phyloP scores from a whole-genome alignment of 176 grass and related monocot species.

The Bothriochloa decipiens region DNA sequence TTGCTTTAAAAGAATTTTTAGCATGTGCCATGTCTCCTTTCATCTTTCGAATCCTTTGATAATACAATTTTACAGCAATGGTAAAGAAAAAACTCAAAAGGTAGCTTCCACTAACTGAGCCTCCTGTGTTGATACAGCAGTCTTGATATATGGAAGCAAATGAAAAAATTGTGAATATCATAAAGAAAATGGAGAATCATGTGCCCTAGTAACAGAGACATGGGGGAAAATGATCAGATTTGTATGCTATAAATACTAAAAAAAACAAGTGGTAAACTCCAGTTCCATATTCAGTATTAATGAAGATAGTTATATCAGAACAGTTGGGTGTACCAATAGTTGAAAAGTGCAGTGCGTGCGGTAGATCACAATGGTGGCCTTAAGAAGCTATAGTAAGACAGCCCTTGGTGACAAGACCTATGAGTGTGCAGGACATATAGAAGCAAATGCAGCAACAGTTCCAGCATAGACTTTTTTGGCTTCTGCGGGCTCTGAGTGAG shows the following conservation, averaged over 20 bases:
- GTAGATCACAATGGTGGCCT: neutral
- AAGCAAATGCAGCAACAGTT: conserved; percentile 45
- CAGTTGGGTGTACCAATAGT: conserved; percentile 20
- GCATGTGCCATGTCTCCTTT: conserved; percentile 48
- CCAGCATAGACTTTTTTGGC: neutral
- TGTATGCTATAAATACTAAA: neutral
- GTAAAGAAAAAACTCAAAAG: neutral
- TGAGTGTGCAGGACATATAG: neutral
- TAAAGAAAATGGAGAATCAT: conserved; percentile 3
- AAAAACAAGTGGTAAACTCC: neutral
- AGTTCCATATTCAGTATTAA: neutral
- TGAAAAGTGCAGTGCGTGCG: neutral
- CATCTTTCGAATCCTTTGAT: conserved; percentile 29
- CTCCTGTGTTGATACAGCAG: neutral
- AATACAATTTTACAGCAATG: conserved; percentile 22
- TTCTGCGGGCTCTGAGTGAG: conserved; percentile 20
- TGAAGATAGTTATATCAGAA: conserved; percentile 20
- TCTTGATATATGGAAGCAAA: neutral
- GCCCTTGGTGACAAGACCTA: neutral
- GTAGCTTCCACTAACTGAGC: conserved; percentile 4
- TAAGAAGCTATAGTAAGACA: conserved; percentile 15
- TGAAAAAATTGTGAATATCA: neutral
- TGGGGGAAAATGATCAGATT: neutral
- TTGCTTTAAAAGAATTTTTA: conserved; percentile 19
- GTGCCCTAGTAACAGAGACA: neutral